Base-by-base conservation (phyloP, 2,329 filamentous ascomycete species). In the Periglandula ipomoeae region DNA sequence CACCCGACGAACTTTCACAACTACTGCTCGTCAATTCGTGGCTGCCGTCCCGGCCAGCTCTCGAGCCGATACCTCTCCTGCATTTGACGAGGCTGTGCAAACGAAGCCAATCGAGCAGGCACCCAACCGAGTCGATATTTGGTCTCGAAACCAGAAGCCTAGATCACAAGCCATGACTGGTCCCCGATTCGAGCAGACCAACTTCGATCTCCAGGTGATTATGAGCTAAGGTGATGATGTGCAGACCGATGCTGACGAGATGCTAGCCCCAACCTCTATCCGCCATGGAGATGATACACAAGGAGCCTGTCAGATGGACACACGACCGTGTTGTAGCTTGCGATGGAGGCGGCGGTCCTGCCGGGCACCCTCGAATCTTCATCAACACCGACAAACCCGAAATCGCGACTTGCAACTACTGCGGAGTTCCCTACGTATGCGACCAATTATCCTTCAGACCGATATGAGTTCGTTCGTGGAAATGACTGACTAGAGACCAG, bases 301-400 rank as follows among this genome's bases (percentile, higher is more conserved):
- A 90, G 74, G 86, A 96, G 70, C 91, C 90, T 19, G 93, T 98
- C 32, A 79, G 81, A 67, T 98, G 93, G 91, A 87, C 84, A 51
- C 84, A 95, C 65, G 79, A 87, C 55, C 80, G 83, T 53, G 70
- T 87, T 44, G 91, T 94, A 46, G 82, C 83, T 40, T 98, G 93
- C 65, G 90, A 97, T 61, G 93, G 93, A 50, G 93, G 91, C 51
- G 90, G 90, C 57, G 93, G 91, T 41, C 85, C 90, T 27, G 73
- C 87, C 48, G 93, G 93, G 39, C 93, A 98, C 68, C 93, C 93
- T 44, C 81, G 81, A 62, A 85, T 98, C 70, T 98, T 89, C 68
- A 98, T 98, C 79, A 98, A 98, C 72, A 84, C 87, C 57, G 93
- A 98, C 71, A 97, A 96, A 77, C 87, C 93, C 39, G 84, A 97